phyloP scores from a whole-genome alignment of 2,329 filamentous ascomycete species.

The Rutstroemia sp. region DNA sequence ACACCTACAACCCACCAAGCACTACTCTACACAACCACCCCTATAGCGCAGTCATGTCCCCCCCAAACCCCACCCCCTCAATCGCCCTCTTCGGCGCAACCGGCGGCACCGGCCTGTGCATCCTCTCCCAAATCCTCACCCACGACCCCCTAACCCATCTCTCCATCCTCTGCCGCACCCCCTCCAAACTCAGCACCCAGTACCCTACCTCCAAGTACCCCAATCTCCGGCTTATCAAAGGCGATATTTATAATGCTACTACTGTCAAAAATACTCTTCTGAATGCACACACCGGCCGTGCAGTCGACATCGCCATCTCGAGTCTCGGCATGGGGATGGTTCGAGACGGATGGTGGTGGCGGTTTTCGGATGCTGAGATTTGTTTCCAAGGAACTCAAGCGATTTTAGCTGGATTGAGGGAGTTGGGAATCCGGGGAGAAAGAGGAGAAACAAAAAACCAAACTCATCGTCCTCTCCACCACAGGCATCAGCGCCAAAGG shows the following conservation, averaged over 20 bases:
- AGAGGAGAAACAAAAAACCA: neutral
- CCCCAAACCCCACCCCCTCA: neutral
- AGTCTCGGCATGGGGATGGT: neutral
- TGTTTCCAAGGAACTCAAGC: neutral
- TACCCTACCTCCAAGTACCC: neutral
- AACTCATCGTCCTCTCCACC: neutral
- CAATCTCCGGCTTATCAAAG: neutral
- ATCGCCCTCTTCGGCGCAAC: slow-evolving; percentile 5
- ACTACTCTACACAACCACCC: too few relatives aligned
- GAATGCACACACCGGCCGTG: neutral
- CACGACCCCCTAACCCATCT: neutral
- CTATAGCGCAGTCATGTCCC: neutral
- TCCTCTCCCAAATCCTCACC: slow-evolving; percentile 1
- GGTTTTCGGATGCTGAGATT: neutral
- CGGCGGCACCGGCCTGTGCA: neutral
- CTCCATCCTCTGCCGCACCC: neutral
- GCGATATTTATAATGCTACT: neutral
- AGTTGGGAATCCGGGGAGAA: too few relatives aligned
- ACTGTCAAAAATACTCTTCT: neutral
- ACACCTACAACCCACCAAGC: neutral
- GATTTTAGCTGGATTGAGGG: neutral
- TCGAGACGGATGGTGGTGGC: too few relatives aligned
- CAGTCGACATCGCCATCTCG: neutral
- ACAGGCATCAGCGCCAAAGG: neutral
- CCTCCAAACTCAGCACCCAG: neutral